Percentiles rank a stretch among this genome's conserved stretches.
Conservation (phyloP, 202 grass and related monocot genomes). For the Setaria viridis region DNA sequence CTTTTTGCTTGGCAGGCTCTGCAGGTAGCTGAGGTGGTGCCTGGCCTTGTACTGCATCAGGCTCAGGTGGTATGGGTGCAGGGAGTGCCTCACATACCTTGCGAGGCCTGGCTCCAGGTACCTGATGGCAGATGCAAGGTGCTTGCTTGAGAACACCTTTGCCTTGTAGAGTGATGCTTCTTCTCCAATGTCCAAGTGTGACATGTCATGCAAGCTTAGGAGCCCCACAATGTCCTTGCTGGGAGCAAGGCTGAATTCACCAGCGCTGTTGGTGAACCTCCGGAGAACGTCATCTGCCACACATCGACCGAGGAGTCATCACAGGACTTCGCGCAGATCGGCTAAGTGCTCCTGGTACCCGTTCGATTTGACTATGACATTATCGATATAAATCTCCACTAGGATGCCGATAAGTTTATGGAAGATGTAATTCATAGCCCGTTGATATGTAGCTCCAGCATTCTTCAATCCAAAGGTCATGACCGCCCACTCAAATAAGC, state of each 20-base stretch:
- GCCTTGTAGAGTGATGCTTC: slow-evolving; percentile 52
- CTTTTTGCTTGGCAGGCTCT: slow-evolving; percentile 4
- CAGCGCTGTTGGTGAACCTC: slow-evolving; percentile 31
- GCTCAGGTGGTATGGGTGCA: slow-evolving; percentile 74
- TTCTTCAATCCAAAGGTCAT: no score
- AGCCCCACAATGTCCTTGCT: slow-evolving; percentile 55
- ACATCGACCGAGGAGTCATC: no score
- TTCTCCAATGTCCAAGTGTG: slow-evolving; percentile 57
- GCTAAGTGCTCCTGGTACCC: no score
- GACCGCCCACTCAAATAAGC: no score
- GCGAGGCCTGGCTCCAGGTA: slow-evolving; percentile 38
- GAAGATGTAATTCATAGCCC: no score
- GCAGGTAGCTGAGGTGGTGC: slow-evolving; percentile 51
- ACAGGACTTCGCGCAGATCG: no score
- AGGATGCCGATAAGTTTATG: no score
- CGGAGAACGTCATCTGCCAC: slow-evolving; percentile 45
- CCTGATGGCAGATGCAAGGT: slow-evolving; percentile 36
- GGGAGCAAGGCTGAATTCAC: slow-evolving; percentile 53
- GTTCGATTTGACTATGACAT: no score
- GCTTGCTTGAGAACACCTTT: slow-evolving; percentile 57
- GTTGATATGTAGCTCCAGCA: no score
- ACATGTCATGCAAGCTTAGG: slow-evolving; percentile 65
- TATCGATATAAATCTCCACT: no score
- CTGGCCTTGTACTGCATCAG: slow-evolving; percentile 64
- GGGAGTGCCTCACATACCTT: slow-evolving; percentile 47